Conservation (phyloP, 2,329 filamentous ascomycete genomes). For the Trichoderma simmonsii region DNA sequence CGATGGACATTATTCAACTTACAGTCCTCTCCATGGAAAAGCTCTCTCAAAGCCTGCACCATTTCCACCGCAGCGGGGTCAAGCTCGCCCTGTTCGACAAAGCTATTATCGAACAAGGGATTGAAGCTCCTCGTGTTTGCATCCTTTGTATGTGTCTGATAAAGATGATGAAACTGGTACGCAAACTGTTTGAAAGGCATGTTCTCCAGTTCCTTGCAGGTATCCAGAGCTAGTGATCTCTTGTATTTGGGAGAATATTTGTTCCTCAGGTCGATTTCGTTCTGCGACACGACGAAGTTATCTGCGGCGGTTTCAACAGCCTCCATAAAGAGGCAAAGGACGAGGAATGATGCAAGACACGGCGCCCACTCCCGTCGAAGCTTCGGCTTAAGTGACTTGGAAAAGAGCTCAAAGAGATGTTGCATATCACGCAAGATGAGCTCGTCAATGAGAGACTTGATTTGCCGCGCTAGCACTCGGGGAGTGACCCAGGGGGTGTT, state of each 20-base stretch:
- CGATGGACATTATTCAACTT: constrained; percentile 28
- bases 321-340: constrained; percentile 59
- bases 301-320: constrained; percentile 52
- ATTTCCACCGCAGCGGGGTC: constrained; percentile 46
- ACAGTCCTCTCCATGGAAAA: constrained; percentile 46
- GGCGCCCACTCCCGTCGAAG: constrained; percentile 53
- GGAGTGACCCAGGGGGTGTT: constrained; percentile 47
- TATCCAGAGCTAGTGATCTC: constrained; percentile 43
- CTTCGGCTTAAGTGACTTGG: constrained; percentile 53
- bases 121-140: constrained; percentile 51
- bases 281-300: constrained; percentile 49
- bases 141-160: constrained; percentile 54
- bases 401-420: constrained; percentile 51
- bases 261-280: constrained; percentile 46
- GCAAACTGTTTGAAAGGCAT: constrained; percentile 60
- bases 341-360: constrained; percentile 54
- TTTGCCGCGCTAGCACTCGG: constrained; percentile 53
- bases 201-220: constrained; percentile 53
- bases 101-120: constrained; percentile 47
- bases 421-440: constrained; percentile 51
- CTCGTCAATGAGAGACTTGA: constrained; percentile 57
- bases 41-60: constrained; percentile 42
- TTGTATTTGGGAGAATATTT: constrained; percentile 36
- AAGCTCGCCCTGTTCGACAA: constrained; percentile 43
- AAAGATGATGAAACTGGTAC: constrained; percentile 58